Evolutionary conservation across 805 yeast genomes (phyloP).

Genomic region (Kluyveromyces wickerhamii): DNA sequence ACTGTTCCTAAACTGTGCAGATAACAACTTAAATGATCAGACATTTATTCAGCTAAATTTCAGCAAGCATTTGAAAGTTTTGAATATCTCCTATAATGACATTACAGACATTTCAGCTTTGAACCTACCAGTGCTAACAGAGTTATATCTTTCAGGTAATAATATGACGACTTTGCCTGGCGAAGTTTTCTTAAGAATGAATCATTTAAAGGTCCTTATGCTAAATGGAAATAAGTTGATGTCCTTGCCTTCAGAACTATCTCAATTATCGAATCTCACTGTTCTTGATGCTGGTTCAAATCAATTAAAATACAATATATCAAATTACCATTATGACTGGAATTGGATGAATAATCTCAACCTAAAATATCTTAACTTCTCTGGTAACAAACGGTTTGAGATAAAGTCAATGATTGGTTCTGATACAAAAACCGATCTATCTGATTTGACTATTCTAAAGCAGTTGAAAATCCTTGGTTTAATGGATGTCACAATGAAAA

Average conservation of each 20-base stretch:
- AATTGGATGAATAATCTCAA: constrained; percentile 85
- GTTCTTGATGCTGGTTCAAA: constrained; percentile 89
- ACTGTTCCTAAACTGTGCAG: constrained; percentile 58
- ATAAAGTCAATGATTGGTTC: constrained; percentile 53
- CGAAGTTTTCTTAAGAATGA: constrained; percentile 66
- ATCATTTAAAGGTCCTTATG: constrained; percentile 50
- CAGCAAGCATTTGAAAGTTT: constrained; percentile 46
- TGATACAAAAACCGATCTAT: constrained; percentile 40
- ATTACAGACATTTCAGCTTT: constrained; percentile 75
- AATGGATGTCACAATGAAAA: constrained; percentile 91
- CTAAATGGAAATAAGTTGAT: constrained; percentile 80
- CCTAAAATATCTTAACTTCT: constrained; percentile 73
- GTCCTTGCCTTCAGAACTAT: constrained; percentile 81
- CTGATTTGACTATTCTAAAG: constrained; percentile 65
- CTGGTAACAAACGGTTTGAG: constrained; percentile 89
- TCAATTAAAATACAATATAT: constrained; percentile 80
- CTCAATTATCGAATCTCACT: constrained; percentile 53
- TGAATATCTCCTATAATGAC: constrained; percentile 81
- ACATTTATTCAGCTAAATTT: constrained; percentile 60
- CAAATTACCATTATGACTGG: constrained; percentile 96
- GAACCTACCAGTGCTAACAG: constrained; percentile 49
- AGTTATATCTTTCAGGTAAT: constrained; percentile 78
- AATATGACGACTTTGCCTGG: constrained; percentile 70
- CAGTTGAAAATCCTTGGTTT: constrained; percentile 70
- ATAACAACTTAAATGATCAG: constrained; percentile 75